Evolutionary conservation across 2,329 filamentous ascomycete species (phyloP).

Genomic region (Monosporascus sp.): DNA sequence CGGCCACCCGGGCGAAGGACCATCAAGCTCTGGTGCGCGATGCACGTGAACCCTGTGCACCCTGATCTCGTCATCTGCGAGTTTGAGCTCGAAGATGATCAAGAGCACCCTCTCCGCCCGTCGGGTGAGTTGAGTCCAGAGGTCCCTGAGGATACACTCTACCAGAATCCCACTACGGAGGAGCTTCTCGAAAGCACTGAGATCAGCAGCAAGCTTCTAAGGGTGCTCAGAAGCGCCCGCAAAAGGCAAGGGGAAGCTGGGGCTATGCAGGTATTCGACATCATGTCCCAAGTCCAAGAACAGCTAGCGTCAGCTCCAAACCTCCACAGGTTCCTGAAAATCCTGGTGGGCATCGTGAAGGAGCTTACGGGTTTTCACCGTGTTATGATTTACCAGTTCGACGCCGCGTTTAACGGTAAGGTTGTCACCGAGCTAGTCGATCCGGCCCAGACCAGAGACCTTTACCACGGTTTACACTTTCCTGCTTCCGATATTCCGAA

Average conservation of each 20-base stretch:
- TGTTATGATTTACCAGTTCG: constrained; percentile 91
- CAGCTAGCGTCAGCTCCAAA: constrained; percentile 69
- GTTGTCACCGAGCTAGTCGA: constrained; percentile 87
- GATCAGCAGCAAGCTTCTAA: constrained; percentile 69
- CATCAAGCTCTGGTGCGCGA: constrained; percentile 79
- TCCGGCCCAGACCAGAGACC: constrained; percentile 69
- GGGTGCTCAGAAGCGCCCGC: constrained; percentile 68
- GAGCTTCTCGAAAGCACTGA: constrained; percentile 73
- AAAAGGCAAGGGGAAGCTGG: constrained; percentile 73
- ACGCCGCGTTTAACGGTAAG: constrained; percentile 73
- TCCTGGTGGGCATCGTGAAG: constrained; percentile 79
- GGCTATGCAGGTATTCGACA: constrained; percentile 86
- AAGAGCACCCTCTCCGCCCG: constrained; percentile 61
- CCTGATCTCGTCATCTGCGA: constrained; percentile 76
- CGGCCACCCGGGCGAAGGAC: constrained; percentile 49
- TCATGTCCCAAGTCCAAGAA: constrained; percentile 87
- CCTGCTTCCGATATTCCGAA: constrained; percentile 82
- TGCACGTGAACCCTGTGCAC: constrained; percentile 67
- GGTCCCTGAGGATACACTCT: constrained; percentile 66
- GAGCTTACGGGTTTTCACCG: constrained; percentile 88
- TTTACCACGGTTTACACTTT: constrained; percentile 85
- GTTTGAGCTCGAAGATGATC: constrained; percentile 80
- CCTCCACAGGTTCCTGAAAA: constrained; percentile 70
- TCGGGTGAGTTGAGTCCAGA: constrained; percentile 54
- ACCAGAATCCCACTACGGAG: constrained; percentile 65